Evolutionary conservation across 2,329 filamentous ascomycete genomes (phyloP), one percentile per base, ranked within the genome.

Genomic region (Fusarium odoratissimum): DNA sequence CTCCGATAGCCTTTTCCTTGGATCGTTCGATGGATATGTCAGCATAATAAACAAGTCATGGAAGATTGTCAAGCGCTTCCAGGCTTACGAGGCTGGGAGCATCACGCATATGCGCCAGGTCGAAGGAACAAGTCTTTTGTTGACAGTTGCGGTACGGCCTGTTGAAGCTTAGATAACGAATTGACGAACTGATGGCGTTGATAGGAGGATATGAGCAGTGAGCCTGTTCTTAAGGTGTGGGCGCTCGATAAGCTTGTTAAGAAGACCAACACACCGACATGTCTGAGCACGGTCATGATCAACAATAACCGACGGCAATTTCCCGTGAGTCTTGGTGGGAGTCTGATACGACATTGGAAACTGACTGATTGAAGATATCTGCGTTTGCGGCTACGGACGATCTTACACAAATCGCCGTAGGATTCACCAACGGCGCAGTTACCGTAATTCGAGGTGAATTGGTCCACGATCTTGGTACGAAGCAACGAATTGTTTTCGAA

Each of bases 161-260:
- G 7, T 30, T 23, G n/a, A 42, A 9, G 4, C 2, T 30, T 21
- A 6, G 16, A 23, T 8, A 13, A 23, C 2, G n/a, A 8, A 10
- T 8, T n/a, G 16, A n/a, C 17, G 28, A 61, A 21, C 72, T 78
- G 46, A 76, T 62, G 40, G 17, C 2, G 0, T 6, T 0, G 67
- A 25, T 81, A 92, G 83, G 96, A 99, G 82, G 95, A 98, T 78
- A 85, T 98, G 58, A 93, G 93, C 42, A 92, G 89, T 76, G 95
- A 98, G 76, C 95, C 96, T 0, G 88, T 95, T 25, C 83, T 99
- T 67, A 98, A 97, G 81, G 95, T 98, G n/a, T 99, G 96, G 96
- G 95, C 94, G 28, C 86, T 99, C 75, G 95, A 98, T 80, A 97
- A 95, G 83, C 88, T 92, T 8, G 94, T 97, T 75, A 98, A 96